phyloP scores from a whole-genome alignment of 2,329 filamentous ascomycete genomes.

The Seiridium cupressi region DNA sequence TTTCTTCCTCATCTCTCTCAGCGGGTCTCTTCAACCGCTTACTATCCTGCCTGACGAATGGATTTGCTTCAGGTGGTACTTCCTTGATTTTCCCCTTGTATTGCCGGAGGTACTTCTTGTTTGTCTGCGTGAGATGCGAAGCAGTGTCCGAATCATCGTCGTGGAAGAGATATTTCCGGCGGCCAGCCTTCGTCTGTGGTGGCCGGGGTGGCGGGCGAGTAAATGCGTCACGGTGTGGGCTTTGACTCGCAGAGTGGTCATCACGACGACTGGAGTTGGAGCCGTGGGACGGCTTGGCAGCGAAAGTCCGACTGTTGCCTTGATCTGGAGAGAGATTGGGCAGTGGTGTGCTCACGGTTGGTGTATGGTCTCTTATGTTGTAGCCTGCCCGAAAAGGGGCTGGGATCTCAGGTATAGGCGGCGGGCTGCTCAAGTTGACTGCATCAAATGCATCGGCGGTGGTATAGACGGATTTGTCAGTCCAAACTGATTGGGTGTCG shows the following conservation, averaged over 20 bases:
- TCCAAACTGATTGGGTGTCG: neutral
- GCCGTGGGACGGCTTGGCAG: no score
- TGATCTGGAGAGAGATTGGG: neutral
- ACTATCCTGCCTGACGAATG: constrained; percentile 6
- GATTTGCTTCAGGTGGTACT: constrained; percentile 10
- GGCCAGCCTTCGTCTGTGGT: constrained; percentile 1
- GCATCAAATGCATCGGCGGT: neutral
- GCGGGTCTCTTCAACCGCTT: neutral
- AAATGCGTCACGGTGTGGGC: neutral
- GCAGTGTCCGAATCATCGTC: constrained; percentile 15
- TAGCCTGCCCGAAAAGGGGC: neutral
- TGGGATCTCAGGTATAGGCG: neutral
- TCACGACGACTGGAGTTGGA: no score
- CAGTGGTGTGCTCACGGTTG: neutral
- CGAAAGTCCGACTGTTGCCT: neutral
- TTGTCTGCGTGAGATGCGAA: constrained; percentile 8
- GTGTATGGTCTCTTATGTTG: neutral
- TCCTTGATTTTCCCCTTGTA: constrained; percentile 11
- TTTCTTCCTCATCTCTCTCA: neutral
- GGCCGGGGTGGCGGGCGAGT: neutral
- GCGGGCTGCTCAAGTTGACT: neutral
- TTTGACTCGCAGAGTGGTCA: neutral
- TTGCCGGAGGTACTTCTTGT: constrained; percentile 13
- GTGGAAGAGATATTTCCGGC: constrained; percentile 9
- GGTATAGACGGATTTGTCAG: neutral